These are phyloP conservation scores for Magnaporthiopsis rhizophila DNA, from an alignment of 2,329 filamentous ascomycete species.

Conservation along the genomic window DNA sequence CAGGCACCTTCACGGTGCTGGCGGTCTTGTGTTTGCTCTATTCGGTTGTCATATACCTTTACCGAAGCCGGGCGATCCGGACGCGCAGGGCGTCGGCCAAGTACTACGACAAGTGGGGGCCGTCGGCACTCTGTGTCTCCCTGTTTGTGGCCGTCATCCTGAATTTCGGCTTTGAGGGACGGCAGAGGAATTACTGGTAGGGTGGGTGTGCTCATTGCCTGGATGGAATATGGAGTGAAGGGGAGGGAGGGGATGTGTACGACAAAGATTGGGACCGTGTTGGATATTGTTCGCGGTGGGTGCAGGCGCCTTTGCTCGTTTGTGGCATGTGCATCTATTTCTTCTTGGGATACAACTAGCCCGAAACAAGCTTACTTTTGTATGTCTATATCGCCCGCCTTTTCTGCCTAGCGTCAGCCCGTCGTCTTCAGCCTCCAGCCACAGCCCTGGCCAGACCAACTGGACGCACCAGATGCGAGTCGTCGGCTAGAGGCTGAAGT, in stretches of 20 bases:
- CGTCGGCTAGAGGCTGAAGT: too few species aligned
- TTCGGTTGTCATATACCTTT: constrained; percentile 75
- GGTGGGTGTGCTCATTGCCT: neutral
- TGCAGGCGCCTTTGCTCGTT: too few species aligned
- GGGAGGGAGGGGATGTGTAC: neutral
- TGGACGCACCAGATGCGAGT: too few species aligned
- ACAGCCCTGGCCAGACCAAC: too few species aligned
- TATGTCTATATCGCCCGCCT: too few species aligned
- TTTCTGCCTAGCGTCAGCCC: too few species aligned
- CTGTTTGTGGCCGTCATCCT: constrained; percentile 66
- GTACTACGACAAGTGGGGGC: constrained; percentile 87
- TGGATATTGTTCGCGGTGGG: too few species aligned
- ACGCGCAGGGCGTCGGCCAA: constrained; percentile 67
- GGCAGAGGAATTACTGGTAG: constrained; percentile 47
- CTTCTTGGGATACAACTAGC: too few species aligned
- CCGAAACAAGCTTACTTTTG: too few species aligned
- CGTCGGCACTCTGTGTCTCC: constrained; percentile 64
- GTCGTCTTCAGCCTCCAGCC: too few species aligned
- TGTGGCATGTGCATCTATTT: too few species aligned
- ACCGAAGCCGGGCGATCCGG: constrained; percentile 79
- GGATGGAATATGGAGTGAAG: neutral
- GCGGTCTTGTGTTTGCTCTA: constrained; percentile 76
- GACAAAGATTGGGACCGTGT: neutral
- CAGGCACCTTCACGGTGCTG: constrained; percentile 74
- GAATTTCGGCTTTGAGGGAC: constrained; percentile 75